These are phyloP conservation scores for Coemansia guatemalensis DNA, from an alignment of 192 early-diverging fungal species.

Conservation along the genomic window DNA sequence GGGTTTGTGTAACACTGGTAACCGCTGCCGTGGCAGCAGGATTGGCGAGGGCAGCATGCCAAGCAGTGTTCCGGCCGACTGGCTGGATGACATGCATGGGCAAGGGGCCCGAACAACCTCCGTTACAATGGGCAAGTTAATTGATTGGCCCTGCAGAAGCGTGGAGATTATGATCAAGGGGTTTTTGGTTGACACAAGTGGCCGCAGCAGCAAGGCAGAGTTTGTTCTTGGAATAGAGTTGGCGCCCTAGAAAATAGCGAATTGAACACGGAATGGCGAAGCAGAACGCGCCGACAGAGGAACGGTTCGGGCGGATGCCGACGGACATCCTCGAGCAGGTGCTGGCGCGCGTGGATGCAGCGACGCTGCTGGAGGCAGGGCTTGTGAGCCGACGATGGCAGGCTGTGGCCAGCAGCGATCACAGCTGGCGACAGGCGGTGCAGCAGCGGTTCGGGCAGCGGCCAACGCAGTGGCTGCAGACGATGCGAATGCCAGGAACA, in stretches of 20 bases:
- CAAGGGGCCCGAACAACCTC: neutral
- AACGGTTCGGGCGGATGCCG: constrained; percentile 11
- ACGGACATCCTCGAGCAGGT: constrained; percentile 29
- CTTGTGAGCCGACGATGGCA: constrained; percentile 25
- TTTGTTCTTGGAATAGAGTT: neutral
- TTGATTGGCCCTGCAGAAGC: neutral
- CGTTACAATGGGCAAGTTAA: neutral
- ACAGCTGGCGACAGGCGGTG: constrained; percentile 37
- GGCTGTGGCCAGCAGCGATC: constrained; percentile 24
- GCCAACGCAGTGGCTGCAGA: constrained; percentile 16
- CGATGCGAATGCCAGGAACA: constrained; percentile 11
- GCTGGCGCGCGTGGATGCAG: constrained; percentile 19
- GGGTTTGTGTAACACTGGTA: neutral
- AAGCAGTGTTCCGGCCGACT: neutral
- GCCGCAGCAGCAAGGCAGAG: neutral
- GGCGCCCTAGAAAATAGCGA: neutral
- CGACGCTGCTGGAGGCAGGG: constrained; percentile 16
- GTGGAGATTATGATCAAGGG: neutral
- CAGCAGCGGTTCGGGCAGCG: constrained; percentile 12
- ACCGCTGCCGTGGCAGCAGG: too few relatives aligned
- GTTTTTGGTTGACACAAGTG: neutral
- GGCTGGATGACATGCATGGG: neutral
- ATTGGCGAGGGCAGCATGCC: too few relatives aligned
- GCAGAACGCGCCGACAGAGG: neutral
- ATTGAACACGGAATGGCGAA: neutral